Evolutionary conservation across 2,329 filamentous ascomycete genomes (phyloP).

Genomic region (Cercospora zeina): DNA sequence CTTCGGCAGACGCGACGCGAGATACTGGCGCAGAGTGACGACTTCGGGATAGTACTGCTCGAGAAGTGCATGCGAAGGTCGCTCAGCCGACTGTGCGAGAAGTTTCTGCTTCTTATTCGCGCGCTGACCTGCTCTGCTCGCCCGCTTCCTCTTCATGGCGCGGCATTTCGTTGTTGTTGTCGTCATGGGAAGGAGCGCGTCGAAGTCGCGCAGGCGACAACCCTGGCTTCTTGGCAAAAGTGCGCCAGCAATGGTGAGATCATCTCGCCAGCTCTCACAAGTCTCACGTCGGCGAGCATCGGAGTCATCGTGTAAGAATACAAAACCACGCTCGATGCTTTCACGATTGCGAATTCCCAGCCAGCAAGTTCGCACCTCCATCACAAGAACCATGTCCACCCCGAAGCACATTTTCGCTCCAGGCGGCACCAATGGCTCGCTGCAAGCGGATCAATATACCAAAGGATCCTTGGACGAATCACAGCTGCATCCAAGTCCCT

Average conservation of each 20-base stretch:
- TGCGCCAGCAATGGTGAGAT: constrained; percentile 10
- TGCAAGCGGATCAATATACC: constrained; percentile 75
- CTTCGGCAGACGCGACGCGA: constrained; percentile 33
- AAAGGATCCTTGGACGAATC: constrained; percentile 61
- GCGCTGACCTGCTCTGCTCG: constrained; percentile 12
- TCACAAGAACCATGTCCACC: constrained; percentile 28
- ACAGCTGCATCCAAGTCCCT: constrained; percentile 66
- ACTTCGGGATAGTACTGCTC: constrained; percentile 34
- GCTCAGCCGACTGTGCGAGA: background rate
- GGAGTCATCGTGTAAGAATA: constrained; percentile 6
- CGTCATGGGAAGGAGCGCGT: background rate
- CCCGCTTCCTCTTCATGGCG: constrained; percentile 31
- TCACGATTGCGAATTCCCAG: background rate
- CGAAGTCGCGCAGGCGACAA: constrained; percentile 3
- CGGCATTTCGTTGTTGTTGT: background rate
- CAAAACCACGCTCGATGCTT: constrained; percentile 9
- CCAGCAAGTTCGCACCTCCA: background rate
- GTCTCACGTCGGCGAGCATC: constrained; percentile 6
- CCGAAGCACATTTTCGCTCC: constrained; percentile 61
- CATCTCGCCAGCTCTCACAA: constrained; percentile 12
- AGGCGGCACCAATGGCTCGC: constrained; percentile 57
- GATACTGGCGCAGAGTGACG: constrained; percentile 34
- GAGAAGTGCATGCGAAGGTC: constrained; percentile 29
- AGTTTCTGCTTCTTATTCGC: constrained; percentile 25
- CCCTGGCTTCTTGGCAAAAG: constrained; percentile 1